Evolutionary conservation across 2,329 filamentous ascomycete genomes (phyloP).

Genomic region (Cordyceps cateniannulata): DNA sequence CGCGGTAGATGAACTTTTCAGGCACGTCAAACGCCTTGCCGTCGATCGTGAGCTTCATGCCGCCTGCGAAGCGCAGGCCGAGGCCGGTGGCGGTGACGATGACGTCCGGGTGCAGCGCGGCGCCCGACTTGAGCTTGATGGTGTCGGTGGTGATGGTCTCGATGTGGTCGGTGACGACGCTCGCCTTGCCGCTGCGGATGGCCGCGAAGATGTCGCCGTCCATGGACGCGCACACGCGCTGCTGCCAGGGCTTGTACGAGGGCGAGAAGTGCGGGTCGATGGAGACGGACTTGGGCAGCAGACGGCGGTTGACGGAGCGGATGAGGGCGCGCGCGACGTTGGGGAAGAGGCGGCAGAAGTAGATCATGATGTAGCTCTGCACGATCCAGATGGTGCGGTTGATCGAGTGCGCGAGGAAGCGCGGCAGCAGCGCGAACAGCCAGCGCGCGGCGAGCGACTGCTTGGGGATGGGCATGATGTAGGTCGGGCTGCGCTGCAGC

Average conservation of each 20-base stretch:
- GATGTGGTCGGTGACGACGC: slow-evolving; percentile 41
- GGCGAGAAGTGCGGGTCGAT: slow-evolving; percentile 50
- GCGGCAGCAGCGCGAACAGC: slow-evolving; percentile 34
- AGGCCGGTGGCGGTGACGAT: slow-evolving; percentile 62
- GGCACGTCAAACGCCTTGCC: slow-evolving; percentile 35
- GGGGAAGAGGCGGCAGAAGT: slow-evolving; percentile 46
- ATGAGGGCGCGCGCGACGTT: slow-evolving; percentile 37
- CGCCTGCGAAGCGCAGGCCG: slow-evolving; percentile 48
- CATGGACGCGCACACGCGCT: slow-evolving; percentile 57
- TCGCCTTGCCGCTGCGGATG: slow-evolving; percentile 31
- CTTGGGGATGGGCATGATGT: slow-evolving; percentile 45
- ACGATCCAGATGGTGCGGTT: slow-evolving; percentile 41
- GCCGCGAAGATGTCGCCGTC: slow-evolving; percentile 41
- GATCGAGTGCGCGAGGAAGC: slow-evolving; percentile 37
- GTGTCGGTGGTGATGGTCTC: slow-evolving; percentile 35
- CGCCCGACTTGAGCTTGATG: slow-evolving; percentile 38
- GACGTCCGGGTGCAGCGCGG: slow-evolving; percentile 47
- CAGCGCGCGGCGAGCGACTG: slow-evolving; percentile 29
- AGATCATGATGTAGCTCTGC: slow-evolving; percentile 33
- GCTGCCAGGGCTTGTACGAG: slow-evolving; percentile 56
- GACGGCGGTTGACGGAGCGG: slow-evolving; percentile 29
- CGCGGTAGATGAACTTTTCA: slow-evolving; percentile 50
- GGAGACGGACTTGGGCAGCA: slow-evolving; percentile 41
- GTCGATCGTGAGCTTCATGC: slow-evolving; percentile 45
- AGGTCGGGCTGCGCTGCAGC: slow-evolving; percentile 61